Evolutionary conservation across 2,329 filamentous ascomycete species (phyloP), one percentile per base, ranked within the genome.

Genomic region (Epichloe aotearoae): DNA sequence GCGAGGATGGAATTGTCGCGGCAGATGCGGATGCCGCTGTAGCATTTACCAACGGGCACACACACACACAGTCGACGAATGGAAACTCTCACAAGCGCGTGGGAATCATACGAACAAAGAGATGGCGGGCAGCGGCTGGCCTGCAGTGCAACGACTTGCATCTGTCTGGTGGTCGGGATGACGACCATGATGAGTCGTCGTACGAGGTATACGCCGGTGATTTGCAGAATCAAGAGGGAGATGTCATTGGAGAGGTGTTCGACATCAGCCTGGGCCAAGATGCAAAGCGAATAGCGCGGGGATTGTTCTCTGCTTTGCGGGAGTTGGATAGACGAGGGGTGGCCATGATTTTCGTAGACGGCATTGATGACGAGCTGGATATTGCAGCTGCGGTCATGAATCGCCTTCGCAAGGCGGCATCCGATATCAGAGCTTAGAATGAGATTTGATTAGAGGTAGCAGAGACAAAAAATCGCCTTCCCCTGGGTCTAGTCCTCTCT

Each of bases 361-460:
- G 91, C 2, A 86, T 96, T 52, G 74, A 80, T 54, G 85, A 86
- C 53, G 80, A 84, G 53, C 82, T 85, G 34, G 86, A 93, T 63
- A 83, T 93, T 58, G 88, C 89, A 19, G 87, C 88, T 23, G 93
- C 86, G 23, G 82, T 91, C 57, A 90, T 91, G 84, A 91, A 91
- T 61, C 75, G 86, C 57, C 73, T 91, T 52, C 77, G 86, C 56
- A 91, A 91, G 70, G 86, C 86, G 50, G 86, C 86, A 23, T 79
- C 76, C 20, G 74, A 77, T 53, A 77, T 76, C 63, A 72, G 71
- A 63, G 66, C 66, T 61, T 79, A 71, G 69, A 69, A 11, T 14
- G 14, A 5, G 14, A 20, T 19, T 23, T 30, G 1, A 20, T 4
- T 12, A 46, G 7, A 43, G 5, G 11, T 1, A 33, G 4, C 15